Conservation (phyloP, 345 rosid species). For the Bruguiera parviflora region DNA sequence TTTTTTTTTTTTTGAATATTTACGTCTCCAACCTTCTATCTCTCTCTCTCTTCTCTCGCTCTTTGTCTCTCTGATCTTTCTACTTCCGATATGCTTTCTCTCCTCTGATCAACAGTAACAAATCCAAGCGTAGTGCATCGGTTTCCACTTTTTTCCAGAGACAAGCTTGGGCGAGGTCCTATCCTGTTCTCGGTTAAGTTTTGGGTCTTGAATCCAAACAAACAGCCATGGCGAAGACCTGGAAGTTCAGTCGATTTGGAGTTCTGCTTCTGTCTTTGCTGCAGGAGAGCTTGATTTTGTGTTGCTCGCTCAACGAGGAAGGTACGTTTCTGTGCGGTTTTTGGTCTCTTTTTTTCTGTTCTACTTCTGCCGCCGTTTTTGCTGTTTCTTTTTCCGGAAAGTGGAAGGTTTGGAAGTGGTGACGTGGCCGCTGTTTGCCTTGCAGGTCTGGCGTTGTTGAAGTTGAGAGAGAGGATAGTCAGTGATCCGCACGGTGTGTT, state of each 20-base stretch:
- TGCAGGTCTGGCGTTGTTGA: slow-evolving; percentile 26
- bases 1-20: no score
- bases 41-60: no score
- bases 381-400: slow-evolving; percentile 1
- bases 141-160: no score
- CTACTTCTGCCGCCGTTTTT: no score
- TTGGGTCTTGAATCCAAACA: not conserved
- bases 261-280: slow-evolving; percentile 7
- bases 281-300: slow-evolving; percentile 9
- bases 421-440: slow-evolving; percentile 10
- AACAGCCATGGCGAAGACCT: slow-evolving; percentile 16
- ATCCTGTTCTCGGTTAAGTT: no score
- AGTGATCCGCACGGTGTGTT: slow-evolving; percentile 22
- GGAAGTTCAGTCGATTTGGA: slow-evolving; percentile 18
- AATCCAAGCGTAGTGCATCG: no score
- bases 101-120: no score
- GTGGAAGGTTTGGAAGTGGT: not conserved
- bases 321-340: not conserved
- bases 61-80: no score
- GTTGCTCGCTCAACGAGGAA: slow-evolving; percentile 21
- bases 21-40: no score
- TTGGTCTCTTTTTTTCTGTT: not conserved
- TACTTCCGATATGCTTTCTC: no score
- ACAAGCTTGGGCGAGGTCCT: no score
- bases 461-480: slow-evolving; percentile 16